phyloP scores from a whole-genome alignment of 2,329 filamentous ascomycete genomes.

The Fusarium coicis region DNA sequence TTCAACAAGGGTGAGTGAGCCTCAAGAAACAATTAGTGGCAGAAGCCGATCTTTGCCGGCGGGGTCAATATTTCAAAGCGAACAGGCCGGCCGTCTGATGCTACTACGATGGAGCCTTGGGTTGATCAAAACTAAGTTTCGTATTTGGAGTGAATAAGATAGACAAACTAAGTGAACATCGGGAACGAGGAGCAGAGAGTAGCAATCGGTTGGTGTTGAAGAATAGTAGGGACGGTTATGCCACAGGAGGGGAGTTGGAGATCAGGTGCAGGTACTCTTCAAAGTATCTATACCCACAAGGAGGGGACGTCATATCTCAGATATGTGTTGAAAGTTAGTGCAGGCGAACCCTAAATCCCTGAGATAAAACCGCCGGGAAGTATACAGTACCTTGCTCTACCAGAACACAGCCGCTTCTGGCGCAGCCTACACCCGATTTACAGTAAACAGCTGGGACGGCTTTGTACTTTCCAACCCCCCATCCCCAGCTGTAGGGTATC shows the following conservation, averaged over 20 bases:
- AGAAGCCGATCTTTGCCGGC: conserved; percentile 29
- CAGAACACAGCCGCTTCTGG: not conserved
- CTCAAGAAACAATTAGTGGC: not conserved
- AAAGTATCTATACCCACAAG: conserved; percentile 28
- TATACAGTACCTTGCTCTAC: conserved; percentile 32
- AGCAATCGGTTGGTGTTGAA: conserved; percentile 25
- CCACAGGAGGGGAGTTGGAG: conserved; percentile 7
- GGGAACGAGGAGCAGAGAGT: not conserved
- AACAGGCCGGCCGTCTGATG: conserved; percentile 5
- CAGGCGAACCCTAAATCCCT: not conserved
- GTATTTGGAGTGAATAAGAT: not conserved
- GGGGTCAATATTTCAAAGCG: conserved; percentile 12
- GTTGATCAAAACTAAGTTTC: not conserved
- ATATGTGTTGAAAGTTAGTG: conserved; percentile 12
- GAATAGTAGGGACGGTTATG: not conserved
- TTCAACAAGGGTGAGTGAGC: conserved; percentile 7
- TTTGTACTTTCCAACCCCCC: not conserved
- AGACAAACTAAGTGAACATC: not conserved
- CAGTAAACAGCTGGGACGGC: conserved; percentile 1
- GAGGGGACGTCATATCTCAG: conserved; percentile 27
- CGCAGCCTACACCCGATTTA: not conserved
- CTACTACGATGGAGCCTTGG: not conserved
- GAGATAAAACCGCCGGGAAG: not conserved
- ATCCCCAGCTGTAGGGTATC: conserved; percentile 24
- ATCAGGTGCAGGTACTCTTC: conserved; percentile 13